A percentile compares a stretch with the other conserved stretches of the same genome.
phyloP scores from a whole-genome alignment of 164 flowering plant species.

The Dillenia suffruticosa region DNA sequence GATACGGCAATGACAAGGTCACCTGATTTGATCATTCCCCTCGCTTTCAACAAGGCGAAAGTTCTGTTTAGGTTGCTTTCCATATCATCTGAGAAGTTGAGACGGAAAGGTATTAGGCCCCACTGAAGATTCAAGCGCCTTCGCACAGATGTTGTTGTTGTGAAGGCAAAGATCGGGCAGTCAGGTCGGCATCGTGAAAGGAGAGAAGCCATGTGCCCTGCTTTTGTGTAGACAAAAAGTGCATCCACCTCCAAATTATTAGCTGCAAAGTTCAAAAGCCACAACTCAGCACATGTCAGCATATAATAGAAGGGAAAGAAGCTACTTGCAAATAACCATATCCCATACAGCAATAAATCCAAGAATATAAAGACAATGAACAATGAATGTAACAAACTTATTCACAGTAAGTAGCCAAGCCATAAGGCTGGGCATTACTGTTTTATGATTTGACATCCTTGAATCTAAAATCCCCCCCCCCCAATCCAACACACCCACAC shows the following conservation, averaged over 20 bases:
- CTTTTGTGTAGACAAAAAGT: slow-evolving; percentile 78
- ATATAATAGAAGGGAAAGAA: not conserved
- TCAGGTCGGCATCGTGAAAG: slow-evolving; percentile 95
- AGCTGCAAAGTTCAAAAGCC: slow-evolving; percentile 42
- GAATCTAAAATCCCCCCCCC: too few relatives aligned
- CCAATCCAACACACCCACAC: too few relatives aligned
- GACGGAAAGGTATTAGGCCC: slow-evolving; percentile 92
- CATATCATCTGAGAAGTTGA: slow-evolving; percentile 89
- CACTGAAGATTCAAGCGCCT: slow-evolving; percentile 91
- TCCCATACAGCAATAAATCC: too few relatives aligned
- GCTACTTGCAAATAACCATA: too few relatives aligned
- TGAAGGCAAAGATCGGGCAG: slow-evolving; percentile 96
- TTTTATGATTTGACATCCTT: too few relatives aligned
- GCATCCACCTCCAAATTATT: slow-evolving; percentile 92
- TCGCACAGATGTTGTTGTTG: slow-evolving; percentile 64
- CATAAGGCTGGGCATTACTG: too few relatives aligned
- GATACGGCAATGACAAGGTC: slow-evolving; percentile 93
- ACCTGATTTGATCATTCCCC: slow-evolving; percentile 90
- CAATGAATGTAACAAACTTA: too few relatives aligned
- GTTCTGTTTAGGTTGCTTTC: slow-evolving; percentile 89
- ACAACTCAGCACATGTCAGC: slow-evolving; percentile 8
- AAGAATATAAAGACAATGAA: too few relatives aligned
- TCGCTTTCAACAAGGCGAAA: slow-evolving; percentile 78
- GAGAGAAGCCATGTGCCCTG: slow-evolving; percentile 96
- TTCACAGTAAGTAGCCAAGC: too few relatives aligned